Conservation (phyloP, 2,329 filamentous ascomycete species). For the Hypoxylon sp. region DNA sequence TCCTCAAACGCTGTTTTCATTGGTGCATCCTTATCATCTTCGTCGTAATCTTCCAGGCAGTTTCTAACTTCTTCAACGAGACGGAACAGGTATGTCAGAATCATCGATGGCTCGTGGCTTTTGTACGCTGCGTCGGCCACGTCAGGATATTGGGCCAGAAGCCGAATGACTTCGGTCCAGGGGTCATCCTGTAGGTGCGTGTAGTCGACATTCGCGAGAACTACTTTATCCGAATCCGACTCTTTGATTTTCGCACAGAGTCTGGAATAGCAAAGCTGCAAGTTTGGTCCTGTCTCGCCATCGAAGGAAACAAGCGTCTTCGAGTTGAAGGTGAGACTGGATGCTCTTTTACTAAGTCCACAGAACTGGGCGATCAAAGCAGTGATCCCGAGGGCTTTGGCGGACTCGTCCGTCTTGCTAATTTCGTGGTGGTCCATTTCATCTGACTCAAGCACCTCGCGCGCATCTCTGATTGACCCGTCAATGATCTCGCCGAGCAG, state of each 20-base stretch:
- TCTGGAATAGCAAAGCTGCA: constrained; percentile 85
- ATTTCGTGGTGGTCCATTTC: constrained; percentile 8
- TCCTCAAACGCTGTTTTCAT: constrained; percentile 16
- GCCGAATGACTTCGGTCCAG: constrained; percentile 65
- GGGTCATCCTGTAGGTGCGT: constrained; percentile 31
- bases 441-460: constrained; percentile 9
- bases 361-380: constrained; percentile 36
- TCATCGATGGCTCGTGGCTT: constrained; percentile 72
- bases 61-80: constrained; percentile 31
- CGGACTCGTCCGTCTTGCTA: constrained; percentile 7
- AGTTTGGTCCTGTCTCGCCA: constrained; percentile 85
- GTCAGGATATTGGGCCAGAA: constrained; percentile 72
- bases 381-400: constrained; percentile 27
- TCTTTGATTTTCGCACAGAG: constrained; percentile 73
- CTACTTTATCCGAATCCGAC: constrained; percentile 64
- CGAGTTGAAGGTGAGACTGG: constrained; percentile 76
- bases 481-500: constrained; percentile 57
- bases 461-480: constrained; percentile 13
- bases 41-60: constrained; percentile 34
- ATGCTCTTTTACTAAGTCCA: constrained; percentile 62
- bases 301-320: constrained; percentile 86
- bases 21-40: constrained; percentile 27
- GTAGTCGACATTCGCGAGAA: constrained; percentile 67
- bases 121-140: constrained; percentile 72
- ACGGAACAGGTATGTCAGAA: constrained; percentile 67